phyloP scores from a whole-genome alignment of 2,329 filamentous ascomycete genomes.

The Ophiobolus disseminans region DNA sequence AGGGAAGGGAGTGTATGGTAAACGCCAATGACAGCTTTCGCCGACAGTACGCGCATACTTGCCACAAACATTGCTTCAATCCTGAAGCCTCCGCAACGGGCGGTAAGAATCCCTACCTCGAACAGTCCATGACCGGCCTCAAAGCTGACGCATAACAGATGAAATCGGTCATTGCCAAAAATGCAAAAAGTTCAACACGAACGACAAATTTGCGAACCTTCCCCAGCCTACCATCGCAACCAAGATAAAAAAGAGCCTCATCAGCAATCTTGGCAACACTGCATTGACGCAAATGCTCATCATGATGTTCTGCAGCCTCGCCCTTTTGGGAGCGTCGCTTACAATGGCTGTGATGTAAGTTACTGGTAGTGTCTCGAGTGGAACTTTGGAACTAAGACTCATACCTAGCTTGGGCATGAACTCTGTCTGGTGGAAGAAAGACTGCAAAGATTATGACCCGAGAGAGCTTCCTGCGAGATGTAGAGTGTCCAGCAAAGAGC shows the following conservation, averaged over 20 bases:
- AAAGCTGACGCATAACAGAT: constrained; percentile 15
- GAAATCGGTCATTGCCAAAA: constrained; percentile 44
- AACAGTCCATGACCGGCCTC: too few relatives aligned
- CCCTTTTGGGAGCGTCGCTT: constrained; percentile 28
- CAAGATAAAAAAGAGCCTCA: constrained; percentile 39
- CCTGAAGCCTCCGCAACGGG: constrained; percentile 28
- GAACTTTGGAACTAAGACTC: neutral
- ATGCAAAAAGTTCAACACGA: constrained; percentile 35
- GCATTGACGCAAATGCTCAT: constrained; percentile 40
- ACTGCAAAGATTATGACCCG: constrained; percentile 9
- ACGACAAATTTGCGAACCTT: constrained; percentile 27
- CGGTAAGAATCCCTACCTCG: constrained; percentile 6
- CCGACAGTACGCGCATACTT: constrained; percentile 29
- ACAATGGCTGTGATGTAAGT: constrained; percentile 23
- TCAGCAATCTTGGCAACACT: constrained; percentile 39
- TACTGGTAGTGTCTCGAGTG: neutral
- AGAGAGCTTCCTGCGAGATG: constrained; percentile 6
- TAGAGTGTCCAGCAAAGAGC: constrained; percentile 3
- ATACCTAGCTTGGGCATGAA: constrained; percentile 1
- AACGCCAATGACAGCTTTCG: constrained; percentile 38
- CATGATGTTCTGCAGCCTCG: constrained; percentile 29
- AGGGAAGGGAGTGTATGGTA: constrained; percentile 45
- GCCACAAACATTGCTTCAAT: constrained; percentile 42
- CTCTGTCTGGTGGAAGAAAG: constrained; percentile 7
- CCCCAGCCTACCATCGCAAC: constrained; percentile 40